These are phyloP conservation scores for Aureobasidium lini DNA, from an alignment of 2,329 filamentous ascomycete genomes.

Conservation along the genomic window DNA sequence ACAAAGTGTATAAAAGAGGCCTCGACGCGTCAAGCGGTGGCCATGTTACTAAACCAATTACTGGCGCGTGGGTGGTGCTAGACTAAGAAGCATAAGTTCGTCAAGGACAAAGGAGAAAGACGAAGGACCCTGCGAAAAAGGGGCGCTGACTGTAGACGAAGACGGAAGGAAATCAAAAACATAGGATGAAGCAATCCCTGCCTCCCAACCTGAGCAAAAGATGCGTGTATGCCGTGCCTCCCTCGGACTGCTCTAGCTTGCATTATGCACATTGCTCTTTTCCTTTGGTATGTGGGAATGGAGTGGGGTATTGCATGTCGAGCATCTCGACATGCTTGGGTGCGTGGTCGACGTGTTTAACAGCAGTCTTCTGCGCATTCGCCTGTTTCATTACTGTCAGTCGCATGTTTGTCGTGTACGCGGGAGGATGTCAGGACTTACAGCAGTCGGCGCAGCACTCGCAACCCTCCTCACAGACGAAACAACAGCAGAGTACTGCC, in stretches of 20 bases:
- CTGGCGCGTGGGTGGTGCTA: background rate
- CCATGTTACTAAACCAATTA: background rate
- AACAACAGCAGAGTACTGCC: conserved; percentile 55
- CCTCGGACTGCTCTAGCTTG: background rate
- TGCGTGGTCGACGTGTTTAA: conserved; percentile 13
- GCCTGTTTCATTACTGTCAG: conserved; percentile 9
- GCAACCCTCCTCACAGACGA: conserved; percentile 56
- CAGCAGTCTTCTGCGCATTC: conserved; percentile 40
- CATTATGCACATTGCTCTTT: conserved; percentile 1
- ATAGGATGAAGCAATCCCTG: background rate
- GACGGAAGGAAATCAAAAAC: background rate
- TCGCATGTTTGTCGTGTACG: background rate
- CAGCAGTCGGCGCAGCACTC: conserved; percentile 58
- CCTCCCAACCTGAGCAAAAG: background rate
- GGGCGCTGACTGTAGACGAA: background rate
- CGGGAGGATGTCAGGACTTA: background rate
- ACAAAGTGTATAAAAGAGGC: background rate
- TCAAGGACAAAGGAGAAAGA: conserved; percentile 9
- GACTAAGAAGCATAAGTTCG: conserved; percentile 11
- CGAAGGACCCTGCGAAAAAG: background rate
- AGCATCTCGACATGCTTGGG: background rate
- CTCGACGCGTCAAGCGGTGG: conserved; percentile 8
- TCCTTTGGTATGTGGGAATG: background rate
- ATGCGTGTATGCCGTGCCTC: background rate
- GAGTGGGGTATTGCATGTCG: background rate